Conservation (phyloP, 345 rosid species). For the Carallia pectinifolia region DNA sequence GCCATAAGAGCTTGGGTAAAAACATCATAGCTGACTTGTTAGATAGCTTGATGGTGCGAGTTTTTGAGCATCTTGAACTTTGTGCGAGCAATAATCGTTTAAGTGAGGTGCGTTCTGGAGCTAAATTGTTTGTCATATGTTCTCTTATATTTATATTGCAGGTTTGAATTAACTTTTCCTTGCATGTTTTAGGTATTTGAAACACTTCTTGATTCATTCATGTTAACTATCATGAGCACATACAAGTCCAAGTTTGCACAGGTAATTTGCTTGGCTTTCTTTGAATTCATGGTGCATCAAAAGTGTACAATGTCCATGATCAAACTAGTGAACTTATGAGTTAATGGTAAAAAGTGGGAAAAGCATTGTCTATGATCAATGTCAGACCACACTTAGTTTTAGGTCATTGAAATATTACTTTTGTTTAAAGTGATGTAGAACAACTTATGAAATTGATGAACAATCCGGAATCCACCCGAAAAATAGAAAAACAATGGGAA, state of each 20-base stretch:
- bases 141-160: neutral
- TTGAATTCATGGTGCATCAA: neutral
- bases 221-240: conserved; percentile 49
- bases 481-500: too few relatives aligned
- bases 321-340: too few relatives aligned
- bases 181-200: conserved; percentile 59
- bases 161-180: neutral
- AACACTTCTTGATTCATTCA: conserved; percentile 65
- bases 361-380: too few relatives aligned
- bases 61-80: conserved; percentile 77
- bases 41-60: conserved; percentile 69
- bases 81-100: conserved; percentile 59
- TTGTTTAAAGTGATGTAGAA: too few relatives aligned
- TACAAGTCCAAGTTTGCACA: conserved; percentile 86
- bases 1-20: conserved; percentile 42
- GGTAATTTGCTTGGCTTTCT: conserved; percentile 36
- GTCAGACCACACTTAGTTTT: too few relatives aligned
- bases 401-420: too few relatives aligned
- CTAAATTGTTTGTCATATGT: neutral
- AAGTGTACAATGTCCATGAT: neutral
- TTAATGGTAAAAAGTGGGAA: too few relatives aligned
- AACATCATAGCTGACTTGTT: conserved; percentile 53
- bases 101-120: conserved; percentile 49
- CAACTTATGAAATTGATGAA: too few relatives aligned
- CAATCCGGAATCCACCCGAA: too few relatives aligned